Conservation (phyloP, 257 asterid species). For the Solanum etuberosum region DNA sequence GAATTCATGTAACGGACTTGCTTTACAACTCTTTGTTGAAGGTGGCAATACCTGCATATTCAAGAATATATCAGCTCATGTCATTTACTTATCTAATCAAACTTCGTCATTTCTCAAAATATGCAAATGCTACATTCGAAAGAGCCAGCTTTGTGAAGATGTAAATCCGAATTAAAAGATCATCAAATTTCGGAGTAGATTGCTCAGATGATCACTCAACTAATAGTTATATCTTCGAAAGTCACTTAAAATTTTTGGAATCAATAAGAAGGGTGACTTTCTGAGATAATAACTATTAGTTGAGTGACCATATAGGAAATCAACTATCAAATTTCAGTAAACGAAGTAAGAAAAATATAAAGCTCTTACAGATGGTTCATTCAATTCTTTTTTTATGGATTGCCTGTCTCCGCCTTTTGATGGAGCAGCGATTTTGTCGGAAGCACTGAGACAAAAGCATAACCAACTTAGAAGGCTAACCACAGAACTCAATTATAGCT, state of each 20-base stretch:
- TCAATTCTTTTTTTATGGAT: constrained; percentile 2
- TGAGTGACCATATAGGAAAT: neutral
- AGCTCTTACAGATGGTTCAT: constrained; percentile 28
- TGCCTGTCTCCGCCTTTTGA: constrained; percentile 10
- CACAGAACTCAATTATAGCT: neutral
- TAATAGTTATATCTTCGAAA: neutral
- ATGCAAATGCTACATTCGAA: neutral
- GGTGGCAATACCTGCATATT: constrained; percentile 25
- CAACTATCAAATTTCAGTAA: neutral
- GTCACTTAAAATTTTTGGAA: neutral
- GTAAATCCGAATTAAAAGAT: neutral
- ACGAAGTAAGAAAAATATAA: neutral
- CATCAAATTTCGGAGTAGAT: neutral
- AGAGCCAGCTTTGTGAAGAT: neutral
- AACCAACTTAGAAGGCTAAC: neutral
- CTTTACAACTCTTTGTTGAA: constrained; percentile 17
- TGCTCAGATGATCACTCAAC: neutral
- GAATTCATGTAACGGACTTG: constrained; percentile 26
- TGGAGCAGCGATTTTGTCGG: constrained; percentile 21
- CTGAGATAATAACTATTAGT: neutral
- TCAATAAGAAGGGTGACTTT: neutral
- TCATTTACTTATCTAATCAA: neutral
- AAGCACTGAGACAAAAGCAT: constrained; percentile 27
- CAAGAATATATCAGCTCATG: neutral
- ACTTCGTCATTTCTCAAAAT: neutral